Evolutionary conservation across 345 rosid genomes (phyloP).

Genomic region (Xanthoceras sorbifolium): DNA sequence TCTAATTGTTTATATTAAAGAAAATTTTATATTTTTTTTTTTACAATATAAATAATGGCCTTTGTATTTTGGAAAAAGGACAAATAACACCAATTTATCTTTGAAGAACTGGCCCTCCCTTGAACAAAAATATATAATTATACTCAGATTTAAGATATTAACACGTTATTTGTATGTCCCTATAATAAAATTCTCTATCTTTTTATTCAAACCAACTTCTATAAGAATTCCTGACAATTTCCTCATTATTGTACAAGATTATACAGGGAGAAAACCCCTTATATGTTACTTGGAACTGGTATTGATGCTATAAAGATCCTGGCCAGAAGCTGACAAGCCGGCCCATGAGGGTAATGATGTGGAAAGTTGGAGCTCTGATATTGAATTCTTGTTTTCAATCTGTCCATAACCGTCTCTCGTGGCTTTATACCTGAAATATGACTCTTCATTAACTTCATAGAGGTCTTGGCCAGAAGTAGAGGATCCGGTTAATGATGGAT

Average conservation of each 20-base stretch:
- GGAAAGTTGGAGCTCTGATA: not conserved
- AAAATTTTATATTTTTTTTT: too few species aligned
- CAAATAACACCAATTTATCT: too few species aligned
- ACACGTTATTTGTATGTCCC: not conserved
- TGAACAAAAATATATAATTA: too few species aligned
- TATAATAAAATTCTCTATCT: not conserved
- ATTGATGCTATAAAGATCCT: conserved; percentile 1
- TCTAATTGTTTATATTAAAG: too few species aligned
- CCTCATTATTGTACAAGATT: not conserved
- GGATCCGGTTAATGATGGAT: not conserved
- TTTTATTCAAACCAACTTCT: not conserved
- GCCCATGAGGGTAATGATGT: not conserved
- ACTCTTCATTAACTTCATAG: conserved; percentile 12
- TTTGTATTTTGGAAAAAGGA: too few species aligned
- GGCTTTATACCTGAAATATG: not conserved
- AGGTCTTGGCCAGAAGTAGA: conserved; percentile 12
- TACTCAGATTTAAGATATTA: not conserved
- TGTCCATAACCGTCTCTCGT: not conserved
- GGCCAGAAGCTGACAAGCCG: conserved; percentile 1
- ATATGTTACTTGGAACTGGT: not conserved
- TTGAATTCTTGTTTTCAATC: not conserved
- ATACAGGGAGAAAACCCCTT: not conserved
- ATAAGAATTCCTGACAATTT: not conserved
- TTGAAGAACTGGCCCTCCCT: too few species aligned
- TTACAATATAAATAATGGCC: too few species aligned